These are phyloP conservation scores for Russula griseocarnosa DNA, from an alignment of 768 basidiomycete genomes.

Conservation along the genomic window DNA sequence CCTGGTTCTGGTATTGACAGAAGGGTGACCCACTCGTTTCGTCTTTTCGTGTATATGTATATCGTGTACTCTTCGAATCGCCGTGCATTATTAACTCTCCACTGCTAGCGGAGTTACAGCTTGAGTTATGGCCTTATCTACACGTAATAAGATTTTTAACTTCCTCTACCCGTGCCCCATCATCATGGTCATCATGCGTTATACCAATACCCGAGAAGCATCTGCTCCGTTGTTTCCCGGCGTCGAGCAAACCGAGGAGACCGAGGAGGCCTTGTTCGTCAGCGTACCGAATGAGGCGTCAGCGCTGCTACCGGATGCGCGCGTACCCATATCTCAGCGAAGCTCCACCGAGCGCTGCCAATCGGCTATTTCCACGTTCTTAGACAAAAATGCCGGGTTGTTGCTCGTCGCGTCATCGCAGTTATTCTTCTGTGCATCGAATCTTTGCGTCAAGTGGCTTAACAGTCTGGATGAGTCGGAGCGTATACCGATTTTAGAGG, in stretches of 20 bases:
- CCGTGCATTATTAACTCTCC: no score
- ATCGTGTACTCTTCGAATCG: no score
- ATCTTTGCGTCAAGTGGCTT: conserved; percentile 59
- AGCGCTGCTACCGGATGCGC: background rate
- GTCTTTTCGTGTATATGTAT: no score
- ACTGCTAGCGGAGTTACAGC: no score
- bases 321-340: background rate
- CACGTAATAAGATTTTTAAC: background rate
- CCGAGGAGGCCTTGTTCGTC: background rate
- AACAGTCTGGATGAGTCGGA: conserved; percentile 45
- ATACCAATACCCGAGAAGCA: background rate
- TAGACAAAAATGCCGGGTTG: conserved; percentile 51
- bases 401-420: conserved; percentile 55
- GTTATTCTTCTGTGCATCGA: conserved; percentile 58
- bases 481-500: conserved; percentile 56
- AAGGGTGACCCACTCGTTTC: no score
- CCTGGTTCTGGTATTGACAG: no score
- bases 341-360: background rate
- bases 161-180: background rate
- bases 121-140: no score
- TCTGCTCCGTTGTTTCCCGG: background rate
- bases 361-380: background rate
- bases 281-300: background rate
- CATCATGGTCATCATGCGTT: background rate
- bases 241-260: background rate